These are phyloP conservation scores for Pseudogymnoascus sp. DNA, from an alignment of 2,329 filamentous ascomycete genomes.

Conservation along the genomic window DNA sequence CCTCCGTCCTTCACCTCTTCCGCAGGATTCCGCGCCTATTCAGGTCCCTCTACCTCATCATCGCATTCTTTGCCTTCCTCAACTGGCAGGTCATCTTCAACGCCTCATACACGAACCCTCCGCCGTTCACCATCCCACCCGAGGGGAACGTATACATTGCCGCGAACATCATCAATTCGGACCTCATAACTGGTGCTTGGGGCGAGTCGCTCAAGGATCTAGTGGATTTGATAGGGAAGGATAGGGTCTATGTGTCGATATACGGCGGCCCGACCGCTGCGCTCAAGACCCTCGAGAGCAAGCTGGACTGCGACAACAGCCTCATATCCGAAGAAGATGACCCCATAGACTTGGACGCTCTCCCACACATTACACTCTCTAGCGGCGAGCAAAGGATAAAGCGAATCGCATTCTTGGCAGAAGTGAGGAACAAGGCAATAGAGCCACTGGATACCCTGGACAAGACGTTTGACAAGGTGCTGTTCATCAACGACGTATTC, in stretches of 20 bases:
- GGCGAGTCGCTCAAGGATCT: slow-evolving; percentile 52
- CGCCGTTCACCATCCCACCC: slow-evolving; percentile 34
- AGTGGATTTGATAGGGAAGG: slow-evolving; percentile 56
- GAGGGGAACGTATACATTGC: slow-evolving; percentile 68
- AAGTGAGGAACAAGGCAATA: slow-evolving; percentile 64
- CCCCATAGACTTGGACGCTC: slow-evolving; percentile 42
- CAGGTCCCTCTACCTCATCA: slow-evolving; percentile 21
- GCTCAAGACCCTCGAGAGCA: slow-evolving; percentile 44
- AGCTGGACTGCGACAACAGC: slow-evolving; percentile 38
- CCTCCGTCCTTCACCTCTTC: not conserved
- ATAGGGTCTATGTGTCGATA: slow-evolving; percentile 64
- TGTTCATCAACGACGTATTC: slow-evolving; percentile 62
- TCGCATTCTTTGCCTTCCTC: slow-evolving; percentile 19
- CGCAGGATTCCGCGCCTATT: not conserved
- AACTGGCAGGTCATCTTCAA: slow-evolving; percentile 28
- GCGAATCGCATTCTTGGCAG: slow-evolving; percentile 65
- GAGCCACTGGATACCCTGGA: slow-evolving; percentile 48
- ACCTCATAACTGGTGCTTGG: slow-evolving; percentile 57
- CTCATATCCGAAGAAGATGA: slow-evolving; percentile 53
- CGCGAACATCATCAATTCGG: slow-evolving; percentile 62
- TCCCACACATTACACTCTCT: slow-evolving; percentile 55
- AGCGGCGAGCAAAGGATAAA: slow-evolving; percentile 58
- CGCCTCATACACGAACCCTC: slow-evolving; percentile 37
- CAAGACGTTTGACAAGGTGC: slow-evolving; percentile 45
- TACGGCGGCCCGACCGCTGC: slow-evolving; percentile 56